Evolutionary conservation across 352 stramenopile species (phyloP).

Genomic region (Phytophthora fragariae): DNA sequence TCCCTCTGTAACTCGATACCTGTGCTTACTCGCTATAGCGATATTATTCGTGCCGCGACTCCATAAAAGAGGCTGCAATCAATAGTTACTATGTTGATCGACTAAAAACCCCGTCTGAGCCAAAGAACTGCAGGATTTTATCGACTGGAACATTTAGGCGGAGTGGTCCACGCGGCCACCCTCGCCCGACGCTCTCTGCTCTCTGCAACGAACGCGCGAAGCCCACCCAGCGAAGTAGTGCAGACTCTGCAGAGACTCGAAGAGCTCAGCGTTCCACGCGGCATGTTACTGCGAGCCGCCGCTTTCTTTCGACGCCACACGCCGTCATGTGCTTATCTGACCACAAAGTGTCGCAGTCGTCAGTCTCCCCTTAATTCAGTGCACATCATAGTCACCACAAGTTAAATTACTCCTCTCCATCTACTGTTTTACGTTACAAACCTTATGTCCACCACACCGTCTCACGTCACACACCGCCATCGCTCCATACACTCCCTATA

Average conservation of each 20-base stretch:
- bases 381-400: too few species aligned
- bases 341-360: slow-evolving; percentile 38
- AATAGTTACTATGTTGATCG: too few species aligned
- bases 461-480: slow-evolving; percentile 11
- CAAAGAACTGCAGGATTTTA: background rate
- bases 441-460: slow-evolving; percentile 1
- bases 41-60: background rate
- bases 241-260: background rate
- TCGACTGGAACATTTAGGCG: background rate
- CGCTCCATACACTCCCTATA: background rate
- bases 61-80: too few species aligned
- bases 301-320: slow-evolving; percentile 27
- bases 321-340: slow-evolving; percentile 30
- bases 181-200: too few species aligned
- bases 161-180: background rate
- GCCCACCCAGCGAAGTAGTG: background rate
- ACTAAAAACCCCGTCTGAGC: background rate
- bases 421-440: slow-evolving; percentile 16
- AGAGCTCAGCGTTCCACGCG: background rate
- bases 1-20: slow-evolving; percentile 5
- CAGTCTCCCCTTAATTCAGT: too few species aligned
- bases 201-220: slow-evolving; percentile 22
- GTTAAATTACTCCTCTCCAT: too few species aligned
- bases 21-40: background rate
- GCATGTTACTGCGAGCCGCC: background rate